A percentile compares a stretch with the other conserved stretches of the same genome.
These are phyloP conservation scores for Tephrocybe sp. DNA, from an alignment of 768 basidiomycete genomes.

Conservation along the genomic window DNA sequence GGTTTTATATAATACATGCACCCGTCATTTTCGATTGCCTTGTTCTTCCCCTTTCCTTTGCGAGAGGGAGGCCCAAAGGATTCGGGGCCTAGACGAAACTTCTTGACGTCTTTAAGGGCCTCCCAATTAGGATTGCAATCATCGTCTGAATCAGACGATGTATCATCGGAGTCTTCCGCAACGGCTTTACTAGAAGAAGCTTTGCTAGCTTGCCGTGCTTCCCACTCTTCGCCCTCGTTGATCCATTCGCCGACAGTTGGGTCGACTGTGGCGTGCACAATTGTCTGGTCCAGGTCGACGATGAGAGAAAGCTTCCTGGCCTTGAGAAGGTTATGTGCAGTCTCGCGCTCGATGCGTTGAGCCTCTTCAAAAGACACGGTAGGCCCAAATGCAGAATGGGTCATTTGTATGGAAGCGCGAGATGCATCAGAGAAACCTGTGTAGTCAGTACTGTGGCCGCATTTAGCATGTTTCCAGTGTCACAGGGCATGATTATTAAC, in stretches of 20 bases:
- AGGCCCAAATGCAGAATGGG: constrained; percentile 88
- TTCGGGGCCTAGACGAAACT: constrained; percentile 88
- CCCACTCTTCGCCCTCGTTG: constrained; percentile 79
- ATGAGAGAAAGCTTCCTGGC: constrained; percentile 87
- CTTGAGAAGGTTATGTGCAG: constrained; percentile 73
- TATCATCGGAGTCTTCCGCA: constrained; percentile 38
- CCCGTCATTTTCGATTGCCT: constrained; percentile 70
- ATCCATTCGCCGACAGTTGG: constrained; percentile 99
- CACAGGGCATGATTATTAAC: constrained; percentile 26
- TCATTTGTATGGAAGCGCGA: constrained; percentile 91
- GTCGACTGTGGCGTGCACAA: constrained; percentile 98
- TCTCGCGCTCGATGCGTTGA: constrained; percentile 81
- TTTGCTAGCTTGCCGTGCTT: constrained; percentile 52
- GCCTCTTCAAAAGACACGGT: constrained; percentile 94
- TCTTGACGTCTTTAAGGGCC: constrained; percentile 86
- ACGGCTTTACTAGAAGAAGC: constrained; percentile 32
- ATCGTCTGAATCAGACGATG: constrained; percentile 45
- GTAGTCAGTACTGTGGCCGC: constrained; percentile 63
- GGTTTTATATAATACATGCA: constrained; percentile 99
- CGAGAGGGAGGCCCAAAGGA: constrained; percentile 48
- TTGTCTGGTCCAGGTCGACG: constrained; percentile 98
- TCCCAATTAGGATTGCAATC: constrained; percentile 92
- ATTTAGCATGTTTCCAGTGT: not conserved
- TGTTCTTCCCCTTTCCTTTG: constrained; percentile 58
- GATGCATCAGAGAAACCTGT: constrained; percentile 85